Evolutionary conservation across 176 grass and related monocot genomes (phyloP), one percentile per base, ranked within the genome.

Genomic region (Musa acuminata): DNA sequence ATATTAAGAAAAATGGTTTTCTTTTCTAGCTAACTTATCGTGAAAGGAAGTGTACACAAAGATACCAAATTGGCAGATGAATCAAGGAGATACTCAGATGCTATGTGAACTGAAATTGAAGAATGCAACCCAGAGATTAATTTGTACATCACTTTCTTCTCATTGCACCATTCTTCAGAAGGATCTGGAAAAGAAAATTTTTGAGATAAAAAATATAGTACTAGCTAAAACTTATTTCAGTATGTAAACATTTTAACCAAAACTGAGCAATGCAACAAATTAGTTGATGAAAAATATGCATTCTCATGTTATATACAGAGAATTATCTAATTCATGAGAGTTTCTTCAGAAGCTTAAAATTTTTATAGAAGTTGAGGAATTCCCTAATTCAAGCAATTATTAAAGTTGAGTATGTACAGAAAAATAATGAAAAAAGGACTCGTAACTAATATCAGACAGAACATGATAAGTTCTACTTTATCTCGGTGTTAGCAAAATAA

Each of bases 31-130:
- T 19, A 13, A 58, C 7, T 55, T 43, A 43, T 43, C 4, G 35
- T 43, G 35, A 43, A 43, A 9, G 2, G 12, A 55, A 74, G 70
- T 25, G 11, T 51, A 10, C 29, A 35, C 2, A 57, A n/a, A 80
- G 13, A 68, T 89, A 99, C 95, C 83, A 73, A 72, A 66, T 89
- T 89, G 66, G 82, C 73, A 77, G 86, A 78, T 80, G 86, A 48
- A 10, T 87, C 83, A 26, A 95, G 58, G 72, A 88, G 88, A 87
- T 91, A 99, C 75, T 89, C 88, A 77, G 87, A 94, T 75, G 96
- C 91, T 88, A 99, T 99, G 65, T 99, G 96, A 72, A 95, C 88
- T 79, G 96, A 91, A 84, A 99, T 99, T 72, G 91, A 99, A 7
- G 96, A 93, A 86, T 99, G 96, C 75, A 99, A 51, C 55, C 96